Evolutionary conservation across 345 rosid species (phyloP), one percentile per base, ranked within the genome.

Genomic region (Microcos paniculata): DNA sequence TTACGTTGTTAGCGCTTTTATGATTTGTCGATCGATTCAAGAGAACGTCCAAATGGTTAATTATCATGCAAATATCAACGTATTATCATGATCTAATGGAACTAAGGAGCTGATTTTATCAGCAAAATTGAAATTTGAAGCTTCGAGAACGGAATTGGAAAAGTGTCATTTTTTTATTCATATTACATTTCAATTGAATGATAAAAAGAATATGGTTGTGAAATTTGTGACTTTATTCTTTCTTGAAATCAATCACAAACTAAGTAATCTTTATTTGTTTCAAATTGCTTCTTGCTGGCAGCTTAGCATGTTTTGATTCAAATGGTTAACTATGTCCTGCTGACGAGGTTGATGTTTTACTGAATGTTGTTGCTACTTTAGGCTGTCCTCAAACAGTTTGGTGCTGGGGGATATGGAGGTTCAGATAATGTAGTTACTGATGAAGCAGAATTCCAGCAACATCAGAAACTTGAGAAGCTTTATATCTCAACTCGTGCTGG

Each of bases 321-420:
- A 75, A 30, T 79, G 55, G 63, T 16, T 77, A 71, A 59, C 21
- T 52, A 23, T 62, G 14, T 62, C 31, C 69, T 71, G 13, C 66
- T 74, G 59, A 75, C 30, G 45, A 43, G 24, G 77, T 16, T 76
- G 71, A 77, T 74, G 46, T 61, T 76, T 38, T 63, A 90, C 42
- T 42, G 56, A 33, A 24, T 79, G 70, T 75, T 76, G 6, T n/a
- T 35, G 40, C 6, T 35, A 51, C 61, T 76, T 58, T 72, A 94
- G 98, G 98, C 98, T 81, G 98, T 94, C 77, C 69, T 90, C 80
- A 94, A 92, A 82, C 97, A 94, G 80, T 94, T 94, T 80, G 97
- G 97, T 31, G 97, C 80, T 52, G 88, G 92, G 77, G 98, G 96
- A 35, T 92, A 92, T 80, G 98, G 97, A 80, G 87, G 90, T 75